Conservation (phyloP, 495 filamentous ascomycete species). For the Beverwykella pulmonaria region DNA sequence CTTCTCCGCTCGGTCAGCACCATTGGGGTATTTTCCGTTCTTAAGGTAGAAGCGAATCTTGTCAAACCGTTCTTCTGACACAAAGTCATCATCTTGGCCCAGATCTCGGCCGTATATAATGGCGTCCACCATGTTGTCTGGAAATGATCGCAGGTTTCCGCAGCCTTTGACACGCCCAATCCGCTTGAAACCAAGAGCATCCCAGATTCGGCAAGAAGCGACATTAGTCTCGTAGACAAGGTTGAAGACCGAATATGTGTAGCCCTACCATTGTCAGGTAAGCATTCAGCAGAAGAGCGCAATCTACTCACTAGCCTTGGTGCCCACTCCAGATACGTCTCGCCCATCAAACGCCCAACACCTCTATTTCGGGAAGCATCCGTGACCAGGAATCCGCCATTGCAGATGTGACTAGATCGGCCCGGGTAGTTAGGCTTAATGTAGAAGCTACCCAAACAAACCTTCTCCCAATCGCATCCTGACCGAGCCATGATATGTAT, state of each 20-base stretch:
- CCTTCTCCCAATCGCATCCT: conserved; percentile 75
- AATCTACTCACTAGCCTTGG: conserved; percentile 68
- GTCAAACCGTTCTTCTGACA: conserved; percentile 96
- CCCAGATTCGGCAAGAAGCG: conserved; percentile 93
- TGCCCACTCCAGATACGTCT: conserved; percentile 92
- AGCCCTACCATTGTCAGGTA: conserved; percentile 59
- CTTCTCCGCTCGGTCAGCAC: conserved; percentile 94
- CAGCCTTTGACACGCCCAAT: conserved; percentile 89
- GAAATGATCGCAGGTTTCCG: conserved; percentile 80
- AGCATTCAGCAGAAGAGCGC: neutral
- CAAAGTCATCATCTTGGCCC: conserved; percentile 77
- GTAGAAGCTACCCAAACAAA: conserved; percentile 93
- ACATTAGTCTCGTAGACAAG: conserved; percentile 98
- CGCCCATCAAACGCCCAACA: conserved; percentile 90
- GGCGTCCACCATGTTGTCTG: conserved; percentile 82
- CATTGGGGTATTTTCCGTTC: conserved; percentile 88
- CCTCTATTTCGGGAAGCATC: conserved; percentile 86
- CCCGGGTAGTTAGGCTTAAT: conserved; percentile 98
- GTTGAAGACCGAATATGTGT: conserved; percentile 96
- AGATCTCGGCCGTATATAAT: conserved; percentile 96
- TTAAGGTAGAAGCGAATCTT: conserved; percentile 98
- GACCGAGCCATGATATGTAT: conserved; percentile 55
- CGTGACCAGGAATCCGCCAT: conserved; percentile 92
- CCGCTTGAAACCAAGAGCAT: conserved; percentile 95
- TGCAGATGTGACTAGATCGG: conserved; percentile 93